Evolutionary conservation across 192 early-diverging fungal species (phyloP).

Genomic region (Geosiphon pyriformis): DNA sequence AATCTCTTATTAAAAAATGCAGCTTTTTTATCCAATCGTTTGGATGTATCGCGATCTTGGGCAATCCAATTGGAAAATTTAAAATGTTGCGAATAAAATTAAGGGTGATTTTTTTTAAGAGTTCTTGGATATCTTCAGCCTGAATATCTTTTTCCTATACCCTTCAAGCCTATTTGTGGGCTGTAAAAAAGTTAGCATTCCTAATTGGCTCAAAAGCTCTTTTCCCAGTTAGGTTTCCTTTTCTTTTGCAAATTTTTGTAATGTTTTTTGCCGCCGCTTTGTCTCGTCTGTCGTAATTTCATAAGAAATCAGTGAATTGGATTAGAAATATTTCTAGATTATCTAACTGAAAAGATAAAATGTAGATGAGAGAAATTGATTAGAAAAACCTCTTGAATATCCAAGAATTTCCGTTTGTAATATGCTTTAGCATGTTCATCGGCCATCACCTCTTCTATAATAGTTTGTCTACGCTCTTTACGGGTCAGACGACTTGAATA

Average conservation of each 20-base stretch:
- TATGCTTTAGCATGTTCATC: slow-evolving; percentile 68
- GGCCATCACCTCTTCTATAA: slow-evolving; percentile 85
- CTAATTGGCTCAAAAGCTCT: slow-evolving; percentile 3
- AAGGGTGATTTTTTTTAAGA: no score
- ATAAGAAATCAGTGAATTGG: not conserved
- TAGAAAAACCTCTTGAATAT: slow-evolving; percentile 55
- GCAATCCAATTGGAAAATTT: no score
- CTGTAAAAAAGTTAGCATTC: no score
- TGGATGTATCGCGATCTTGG: no score
- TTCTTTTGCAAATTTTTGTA: slow-evolving; percentile 48
- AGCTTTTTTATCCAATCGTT: no score
- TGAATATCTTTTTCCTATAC: no score
- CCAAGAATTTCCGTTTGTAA: slow-evolving; percentile 82
- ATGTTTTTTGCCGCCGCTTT: slow-evolving; percentile 47
- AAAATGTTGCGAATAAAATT: no score
- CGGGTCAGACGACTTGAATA: slow-evolving; percentile 79
- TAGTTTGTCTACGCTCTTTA: slow-evolving; percentile 77
- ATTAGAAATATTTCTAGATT: no score
- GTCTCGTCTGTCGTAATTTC: slow-evolving; percentile 25
- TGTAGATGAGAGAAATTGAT: not conserved
- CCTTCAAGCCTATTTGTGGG: no score
- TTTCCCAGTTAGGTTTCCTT: slow-evolving; percentile 41
- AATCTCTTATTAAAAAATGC: no score
- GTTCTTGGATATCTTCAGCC: no score
- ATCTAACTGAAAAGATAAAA: not conserved